These are phyloP conservation scores for Monascus ruber DNA, from an alignment of 2,329 filamentous ascomycete genomes.

Conservation along the genomic window DNA sequence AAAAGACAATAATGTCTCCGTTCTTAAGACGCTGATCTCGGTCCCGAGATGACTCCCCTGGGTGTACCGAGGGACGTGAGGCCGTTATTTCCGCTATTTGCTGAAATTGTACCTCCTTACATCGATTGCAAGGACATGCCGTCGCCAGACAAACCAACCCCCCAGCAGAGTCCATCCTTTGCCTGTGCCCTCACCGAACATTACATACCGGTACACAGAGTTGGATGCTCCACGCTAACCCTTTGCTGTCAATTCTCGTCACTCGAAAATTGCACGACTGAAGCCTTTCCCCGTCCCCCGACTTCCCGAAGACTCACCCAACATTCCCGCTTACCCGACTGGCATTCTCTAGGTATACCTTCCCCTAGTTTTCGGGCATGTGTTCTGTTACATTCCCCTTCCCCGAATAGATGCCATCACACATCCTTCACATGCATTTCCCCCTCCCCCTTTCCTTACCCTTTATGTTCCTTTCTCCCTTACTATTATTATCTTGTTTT, in stretches of 20 bases:
- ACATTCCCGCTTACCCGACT: not conserved
- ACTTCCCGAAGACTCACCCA: not conserved
- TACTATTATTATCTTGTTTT: constrained; percentile 8
- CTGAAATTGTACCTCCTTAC: constrained; percentile 1
- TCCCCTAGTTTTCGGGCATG: constrained; percentile 1
- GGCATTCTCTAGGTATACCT: constrained; percentile 1
- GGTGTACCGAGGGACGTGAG: constrained; percentile 9
- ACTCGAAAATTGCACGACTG: not conserved
- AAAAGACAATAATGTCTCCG: constrained; percentile 6
- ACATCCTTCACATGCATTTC: constrained; percentile 2
- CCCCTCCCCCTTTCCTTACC: constrained; percentile 2
- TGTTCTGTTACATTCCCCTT: not conserved
- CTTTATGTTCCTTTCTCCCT: constrained; percentile 6
- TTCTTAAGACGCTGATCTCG: constrained; percentile 3
- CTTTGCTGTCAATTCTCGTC: constrained; percentile 2
- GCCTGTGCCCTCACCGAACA: not conserved
- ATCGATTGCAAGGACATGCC: constrained; percentile 5
- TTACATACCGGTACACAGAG: constrained; percentile 2
- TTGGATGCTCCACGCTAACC: constrained; percentile 1
- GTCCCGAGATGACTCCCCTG: constrained; percentile 4
- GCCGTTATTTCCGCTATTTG: constrained; percentile 4
- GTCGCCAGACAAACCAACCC: constrained; percentile 3
- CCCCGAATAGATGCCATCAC: constrained; percentile 4
- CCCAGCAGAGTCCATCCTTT: not conserved
- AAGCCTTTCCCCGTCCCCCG: constrained; percentile 1